These are phyloP conservation scores for Ceratopteris richardii DNA, from an alignment of 75 land plant species.

Conservation along the genomic window DNA sequence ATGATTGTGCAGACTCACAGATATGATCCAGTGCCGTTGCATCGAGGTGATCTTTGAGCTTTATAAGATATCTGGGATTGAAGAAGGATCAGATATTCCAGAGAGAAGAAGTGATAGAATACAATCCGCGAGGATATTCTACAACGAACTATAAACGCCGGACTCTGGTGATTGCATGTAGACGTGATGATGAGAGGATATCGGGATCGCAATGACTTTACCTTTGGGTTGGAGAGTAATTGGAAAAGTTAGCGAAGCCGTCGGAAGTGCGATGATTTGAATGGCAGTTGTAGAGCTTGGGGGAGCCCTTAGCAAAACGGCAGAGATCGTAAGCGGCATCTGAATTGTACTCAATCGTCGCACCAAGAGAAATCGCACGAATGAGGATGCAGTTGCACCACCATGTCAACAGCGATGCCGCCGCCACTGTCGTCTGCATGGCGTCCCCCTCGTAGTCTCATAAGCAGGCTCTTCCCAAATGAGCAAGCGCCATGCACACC, in stretches of 20 bases:
- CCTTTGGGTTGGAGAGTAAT: conserved; percentile 9
- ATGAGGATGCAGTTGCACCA: too few species aligned
- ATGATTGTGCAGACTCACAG: conserved; percentile 11
- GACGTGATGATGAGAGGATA: too few species aligned
- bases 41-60: conserved; percentile 3
- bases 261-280: not conserved
- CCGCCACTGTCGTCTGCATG: too few species aligned
- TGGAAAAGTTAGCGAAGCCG: conserved; percentile 2
- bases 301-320: conserved; percentile 8
- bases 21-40: conserved; percentile 12
- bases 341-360: too few species aligned
- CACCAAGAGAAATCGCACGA: not conserved
- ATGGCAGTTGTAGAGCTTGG: conserved; percentile 10
- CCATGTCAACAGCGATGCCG: too few species aligned
- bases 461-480: too few species aligned
- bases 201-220: not conserved
- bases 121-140: not conserved
- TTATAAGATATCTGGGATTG: conserved; percentile 13
- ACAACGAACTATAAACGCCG: not conserved
- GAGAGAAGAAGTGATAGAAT: not conserved
- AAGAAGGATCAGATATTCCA: too few species aligned
- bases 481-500: too few species aligned
- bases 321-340: conserved; percentile 6
- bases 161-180: not conserved
- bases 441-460: too few species aligned